These are phyloP conservation scores for Raffaelea ambrosiae DNA, from an alignment of 2,329 filamentous ascomycete genomes.

Conservation along the genomic window DNA sequence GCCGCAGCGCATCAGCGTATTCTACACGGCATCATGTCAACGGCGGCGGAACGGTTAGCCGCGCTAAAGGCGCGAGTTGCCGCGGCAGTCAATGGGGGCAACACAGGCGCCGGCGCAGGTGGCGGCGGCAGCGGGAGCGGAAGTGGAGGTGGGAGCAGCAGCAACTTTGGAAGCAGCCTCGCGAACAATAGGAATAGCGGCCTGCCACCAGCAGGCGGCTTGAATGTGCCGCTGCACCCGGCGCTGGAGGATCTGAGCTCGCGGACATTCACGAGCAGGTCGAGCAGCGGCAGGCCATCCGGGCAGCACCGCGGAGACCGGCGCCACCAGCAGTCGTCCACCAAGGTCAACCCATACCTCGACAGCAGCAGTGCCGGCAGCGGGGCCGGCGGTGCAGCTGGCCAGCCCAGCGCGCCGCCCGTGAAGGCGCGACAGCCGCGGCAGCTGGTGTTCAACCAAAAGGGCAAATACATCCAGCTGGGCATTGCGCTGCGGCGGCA, in stretches of 20 bases:
- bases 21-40: conserved; percentile 1
- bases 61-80: conserved; percentile 73
- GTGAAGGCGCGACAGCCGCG: conserved; percentile 61
- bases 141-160: no score
- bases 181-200: conserved; percentile 7
- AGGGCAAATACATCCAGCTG: conserved; percentile 95
- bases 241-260: conserved; percentile 54
- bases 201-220: conserved; percentile 41
- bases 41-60: conserved; percentile 57
- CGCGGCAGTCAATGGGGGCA: conserved; percentile 48
- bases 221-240: conserved; percentile 71
- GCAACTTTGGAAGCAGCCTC: conserved; percentile 37
- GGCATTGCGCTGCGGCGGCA: conserved; percentile 83
- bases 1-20: background rate
- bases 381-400: conserved; percentile 37
- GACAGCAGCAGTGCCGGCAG: conserved; percentile 57
- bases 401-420: conserved; percentile 16
- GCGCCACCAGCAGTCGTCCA: background rate
- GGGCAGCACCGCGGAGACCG: conserved; percentile 8
- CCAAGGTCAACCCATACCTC: conserved; percentile 65
- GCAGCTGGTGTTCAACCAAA: conserved; percentile 82
- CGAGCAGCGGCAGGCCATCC: conserved; percentile 23
- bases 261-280: conserved; percentile 28
- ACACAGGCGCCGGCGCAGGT: background rate
- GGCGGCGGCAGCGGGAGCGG: conserved; percentile 43